Conservation (phyloP, 768 basidiomycete species). For the Hygrophorus russula region DNA sequence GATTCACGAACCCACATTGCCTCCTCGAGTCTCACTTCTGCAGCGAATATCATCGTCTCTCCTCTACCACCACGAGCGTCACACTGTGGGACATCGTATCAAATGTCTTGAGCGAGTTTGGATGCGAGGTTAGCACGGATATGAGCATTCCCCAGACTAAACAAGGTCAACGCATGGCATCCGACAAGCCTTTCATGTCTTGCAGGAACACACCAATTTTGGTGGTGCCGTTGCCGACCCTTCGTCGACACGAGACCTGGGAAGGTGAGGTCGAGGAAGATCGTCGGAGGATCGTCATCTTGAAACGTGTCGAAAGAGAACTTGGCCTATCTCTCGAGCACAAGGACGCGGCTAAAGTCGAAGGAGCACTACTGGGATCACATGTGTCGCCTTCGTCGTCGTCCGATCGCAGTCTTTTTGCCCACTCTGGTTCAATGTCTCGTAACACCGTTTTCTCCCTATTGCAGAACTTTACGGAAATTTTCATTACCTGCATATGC, state of each 20-base stretch:
- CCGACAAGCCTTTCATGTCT: neutral
- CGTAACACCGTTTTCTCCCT: neutral
- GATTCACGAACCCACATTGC: constrained; percentile 29
- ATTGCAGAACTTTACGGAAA: neutral
- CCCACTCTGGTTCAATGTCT: neutral
- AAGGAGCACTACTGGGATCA: neutral
- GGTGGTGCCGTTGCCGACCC: constrained; percentile 8
- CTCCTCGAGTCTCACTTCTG: constrained; percentile 40
- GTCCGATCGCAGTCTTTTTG: neutral
- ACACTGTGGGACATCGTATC: constrained; percentile 34
- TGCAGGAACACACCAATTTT: constrained; percentile 10
- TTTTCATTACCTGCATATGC: neutral
- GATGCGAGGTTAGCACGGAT: constrained; percentile 21
- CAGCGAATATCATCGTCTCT: constrained; percentile 19
- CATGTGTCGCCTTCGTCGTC: neutral
- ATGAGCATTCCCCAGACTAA: neutral
- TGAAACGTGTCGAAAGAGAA: constrained; percentile 20
- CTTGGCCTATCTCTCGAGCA: constrained; percentile 21
- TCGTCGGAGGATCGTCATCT: constrained; percentile 12
- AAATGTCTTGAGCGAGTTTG: constrained; percentile 28
- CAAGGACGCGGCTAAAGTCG: constrained; percentile 8
- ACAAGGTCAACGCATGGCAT: neutral
- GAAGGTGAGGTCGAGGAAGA: neutral
- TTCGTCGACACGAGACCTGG: constrained; percentile 5
- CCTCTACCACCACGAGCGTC: constrained; percentile 7